A percentile compares a stretch with the other conserved stretches of the same genome.
Evolutionary conservation across 208 protist species (phyloP).

Genomic region (Leishmania major): DNA sequence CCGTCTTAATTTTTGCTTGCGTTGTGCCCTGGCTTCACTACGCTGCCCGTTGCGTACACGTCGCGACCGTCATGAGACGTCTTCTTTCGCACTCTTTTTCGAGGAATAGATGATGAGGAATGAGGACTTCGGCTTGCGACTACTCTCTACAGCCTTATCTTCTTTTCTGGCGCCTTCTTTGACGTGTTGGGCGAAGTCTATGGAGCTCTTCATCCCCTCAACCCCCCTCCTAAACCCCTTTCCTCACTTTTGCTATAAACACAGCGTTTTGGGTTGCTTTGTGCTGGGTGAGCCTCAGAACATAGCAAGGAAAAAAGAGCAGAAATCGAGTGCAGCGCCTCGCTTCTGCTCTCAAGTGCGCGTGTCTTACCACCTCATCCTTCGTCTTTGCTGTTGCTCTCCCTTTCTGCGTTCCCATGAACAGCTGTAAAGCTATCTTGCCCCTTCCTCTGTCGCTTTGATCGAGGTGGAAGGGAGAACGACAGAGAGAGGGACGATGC

Average conservation of each 20-base stretch:
- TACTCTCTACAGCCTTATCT: not conserved
- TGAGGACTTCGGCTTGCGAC: not conserved
- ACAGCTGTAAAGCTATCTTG: not conserved
- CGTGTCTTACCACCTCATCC: not conserved
- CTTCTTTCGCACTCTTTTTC: not conserved
- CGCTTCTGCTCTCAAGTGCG: not conserved
- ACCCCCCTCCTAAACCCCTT: not conserved
- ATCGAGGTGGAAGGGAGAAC: not conserved
- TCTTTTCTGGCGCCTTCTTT: constrained; percentile 1
- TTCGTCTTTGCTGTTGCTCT: not conserved
- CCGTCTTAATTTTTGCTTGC: not conserved
- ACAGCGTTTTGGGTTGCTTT: not conserved
- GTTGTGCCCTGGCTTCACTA: not conserved
- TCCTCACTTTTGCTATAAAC: not conserved
- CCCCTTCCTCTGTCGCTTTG: not conserved
- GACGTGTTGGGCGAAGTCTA: not conserved
- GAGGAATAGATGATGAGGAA: not conserved
- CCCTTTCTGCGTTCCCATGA: not conserved
- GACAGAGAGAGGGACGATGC: not conserved
- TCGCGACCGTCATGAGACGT: not conserved
- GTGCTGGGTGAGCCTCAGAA: not conserved
- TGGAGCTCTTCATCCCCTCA: not conserved
- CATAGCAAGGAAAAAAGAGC: not conserved
- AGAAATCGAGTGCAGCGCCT: not conserved
- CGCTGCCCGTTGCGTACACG: not conserved